Conservation (phyloP, 805 yeast genomes). For the Monosporozyma aquatica region DNA sequence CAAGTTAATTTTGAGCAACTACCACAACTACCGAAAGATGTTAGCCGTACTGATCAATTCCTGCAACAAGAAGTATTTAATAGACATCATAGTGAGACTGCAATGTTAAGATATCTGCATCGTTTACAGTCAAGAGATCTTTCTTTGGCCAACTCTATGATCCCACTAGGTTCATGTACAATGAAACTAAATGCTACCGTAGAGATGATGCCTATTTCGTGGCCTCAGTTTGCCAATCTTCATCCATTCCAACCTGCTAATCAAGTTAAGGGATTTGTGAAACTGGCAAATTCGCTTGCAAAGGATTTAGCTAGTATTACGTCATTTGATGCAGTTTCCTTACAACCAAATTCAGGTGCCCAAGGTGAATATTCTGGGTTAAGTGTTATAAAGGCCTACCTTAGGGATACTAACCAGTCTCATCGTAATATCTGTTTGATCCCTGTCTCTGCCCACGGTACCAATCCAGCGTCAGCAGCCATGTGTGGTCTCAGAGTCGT, state of each 20-base stretch:
- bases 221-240: constrained; percentile 82
- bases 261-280: constrained; percentile 83
- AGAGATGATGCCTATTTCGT: constrained; percentile 86
- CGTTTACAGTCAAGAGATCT: constrained; percentile 78
- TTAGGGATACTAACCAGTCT: constrained; percentile 58
- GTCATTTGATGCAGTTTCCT: constrained; percentile 82
- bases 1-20: constrained; percentile 22
- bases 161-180: constrained; percentile 94
- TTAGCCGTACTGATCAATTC: constrained; percentile 48
- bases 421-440: constrained; percentile 81
- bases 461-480: constrained; percentile 97
- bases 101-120: constrained; percentile 86
- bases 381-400: constrained; percentile 72
- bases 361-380: constrained; percentile 97
- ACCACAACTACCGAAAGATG: constrained; percentile 43
- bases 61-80: constrained; percentile 74
- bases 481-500: constrained; percentile 95
- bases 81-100: constrained; percentile 85
- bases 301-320: constrained; percentile 83
- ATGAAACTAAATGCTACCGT: constrained; percentile 96
- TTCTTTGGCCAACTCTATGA: constrained; percentile 93
- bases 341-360: constrained; percentile 97
- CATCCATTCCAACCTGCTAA: constrained; percentile 90
- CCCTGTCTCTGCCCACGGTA: constrained; percentile 97
- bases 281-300: constrained; percentile 68